Evolutionary conservation across 805 yeast species (phyloP).

Genomic region (Metschnikowia proteae): DNA sequence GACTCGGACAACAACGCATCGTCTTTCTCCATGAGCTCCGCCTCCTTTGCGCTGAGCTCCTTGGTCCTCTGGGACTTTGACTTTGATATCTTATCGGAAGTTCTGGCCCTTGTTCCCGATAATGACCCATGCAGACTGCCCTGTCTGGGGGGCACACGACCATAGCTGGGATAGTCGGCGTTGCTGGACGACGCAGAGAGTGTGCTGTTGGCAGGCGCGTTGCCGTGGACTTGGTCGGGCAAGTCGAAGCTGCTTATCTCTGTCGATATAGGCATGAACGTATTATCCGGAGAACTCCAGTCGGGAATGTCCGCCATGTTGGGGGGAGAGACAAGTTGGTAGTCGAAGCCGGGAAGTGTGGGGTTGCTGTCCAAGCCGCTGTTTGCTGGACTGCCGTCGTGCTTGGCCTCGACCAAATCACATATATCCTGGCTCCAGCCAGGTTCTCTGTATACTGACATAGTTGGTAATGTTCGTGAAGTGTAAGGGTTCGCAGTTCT

Average conservation of each 20-base stretch:
- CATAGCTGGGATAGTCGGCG: neutral
- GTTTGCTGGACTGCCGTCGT: neutral
- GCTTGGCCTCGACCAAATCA: neutral
- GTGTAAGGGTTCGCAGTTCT: neutral
- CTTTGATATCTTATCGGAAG: neutral
- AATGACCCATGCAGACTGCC: neutral
- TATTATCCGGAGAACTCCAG: neutral
- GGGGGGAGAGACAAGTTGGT: constrained; percentile 4
- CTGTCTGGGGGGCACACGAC: neutral
- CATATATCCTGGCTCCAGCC: neutral
- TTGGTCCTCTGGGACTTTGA: constrained; percentile 5
- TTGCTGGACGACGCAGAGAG: neutral
- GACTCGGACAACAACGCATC: constrained; percentile 37
- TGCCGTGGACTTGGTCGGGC: neutral
- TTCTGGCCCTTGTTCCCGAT: neutral
- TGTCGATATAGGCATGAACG: neutral
- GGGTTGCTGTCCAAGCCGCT: neutral
- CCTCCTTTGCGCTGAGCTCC: constrained; percentile 30
- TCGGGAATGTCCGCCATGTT: constrained; percentile 5
- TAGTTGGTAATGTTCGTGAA: neutral
- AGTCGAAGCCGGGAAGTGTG: constrained; percentile 1
- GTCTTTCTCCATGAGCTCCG: constrained; percentile 33
- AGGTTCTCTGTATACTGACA: constrained; percentile 1
- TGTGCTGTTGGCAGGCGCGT: neutral
- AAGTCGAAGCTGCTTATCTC: neutral